Base-by-base conservation (phyloP, 495 filamentous ascomycete genomes). In the Penicillium malachiteum region DNA sequence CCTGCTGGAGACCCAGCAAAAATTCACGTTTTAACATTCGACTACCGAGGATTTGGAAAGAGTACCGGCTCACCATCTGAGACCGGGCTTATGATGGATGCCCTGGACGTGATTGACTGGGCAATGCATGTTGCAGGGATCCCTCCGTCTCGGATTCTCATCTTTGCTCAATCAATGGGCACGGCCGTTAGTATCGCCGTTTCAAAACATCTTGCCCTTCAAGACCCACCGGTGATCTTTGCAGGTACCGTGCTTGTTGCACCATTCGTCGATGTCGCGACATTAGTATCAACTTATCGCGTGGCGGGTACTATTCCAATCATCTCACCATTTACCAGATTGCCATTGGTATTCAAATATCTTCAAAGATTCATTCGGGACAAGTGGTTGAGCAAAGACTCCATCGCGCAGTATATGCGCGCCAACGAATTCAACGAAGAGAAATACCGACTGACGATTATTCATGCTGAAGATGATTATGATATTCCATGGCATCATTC, bases 1-100 rank as follows among this genome's bases (percentile, higher is more conserved):
- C n/a, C 84, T 5, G 77, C 81, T 43, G 81, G 81, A 0, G 75
- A 81, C 12, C 73, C 73, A 9, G 76, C 77, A 37, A 79, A 75
- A 57, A 79, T 81, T 34, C 85, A 89, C 52, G 76, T 88, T 30
- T 62, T 90, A 0, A 74, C 84, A 13, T 78, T 92, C 53, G 88
- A 92, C 73, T 93, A 93, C 67, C 84, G 91, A 16, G 90, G 90
- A 31, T 94, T 88, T 64, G 90, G 89, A 14, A 78, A 77, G 43
- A 89, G 85, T 43, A 83, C 78, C 5, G 90, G 91, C 14, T 71
- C 69, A 6, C 89, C 90, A 11, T 87, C 87, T 0, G 90, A 94
- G 65, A 52, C 63, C 1, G 91, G 91, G 0, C 75, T 94, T 18
- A 84, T 88, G 45, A 71, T 75, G 3, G 90, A 96, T 65, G 88